Evolutionary conservation across 176 grass and related monocot species (phyloP), one percentile per base, ranked within the genome.

Genomic region (Luzula sylvatica): DNA sequence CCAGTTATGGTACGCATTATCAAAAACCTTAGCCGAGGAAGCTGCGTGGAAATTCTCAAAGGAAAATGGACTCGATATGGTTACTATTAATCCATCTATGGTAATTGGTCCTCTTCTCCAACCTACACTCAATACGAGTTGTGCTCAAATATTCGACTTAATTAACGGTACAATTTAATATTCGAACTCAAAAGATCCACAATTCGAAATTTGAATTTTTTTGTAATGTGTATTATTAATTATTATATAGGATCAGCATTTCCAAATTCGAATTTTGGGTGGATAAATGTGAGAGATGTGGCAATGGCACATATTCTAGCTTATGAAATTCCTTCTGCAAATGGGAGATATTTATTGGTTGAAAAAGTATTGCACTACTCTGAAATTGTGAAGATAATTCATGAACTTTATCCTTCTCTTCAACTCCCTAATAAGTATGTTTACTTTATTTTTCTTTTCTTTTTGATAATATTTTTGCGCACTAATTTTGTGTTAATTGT

Each of bases 21-120:
- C 72, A 1, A 75, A 75, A 49, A 67, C 72, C 30, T 21, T 67
- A 61, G 43, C 62, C 41, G 72, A 75, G 42, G 26, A 67, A 42
- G 52, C 72, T 32, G 72, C 72, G 27, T 75, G 61, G 61, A 59
- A 59, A 25, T 58, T 75, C 42, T 46, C 72, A 13, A 59, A 67
- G 53, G 72, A 67, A n/a, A 50, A 75, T 60, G 61, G 27, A 17
- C 48, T 75, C 7, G 52, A 67, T 20, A 59, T 75, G 39, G 13
- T 67, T 50, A 49, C 39, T 12, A 67, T 75, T 23, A 67, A 75
- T 48, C 72, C 72, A 22, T 50, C 22, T 30, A 41, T 75, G 52
- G 41, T 67, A 23, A 20, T 52, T 18, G 72, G 72, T 44, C 72
- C 72, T 59, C 72, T 75, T 67, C 42, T 75, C 39, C 56, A 60